Evolutionary conservation across 116 monocot genomes (phyloP), one percentile per base, ranked within the genome.

Genomic region (Trichopus zeylanicus): DNA sequence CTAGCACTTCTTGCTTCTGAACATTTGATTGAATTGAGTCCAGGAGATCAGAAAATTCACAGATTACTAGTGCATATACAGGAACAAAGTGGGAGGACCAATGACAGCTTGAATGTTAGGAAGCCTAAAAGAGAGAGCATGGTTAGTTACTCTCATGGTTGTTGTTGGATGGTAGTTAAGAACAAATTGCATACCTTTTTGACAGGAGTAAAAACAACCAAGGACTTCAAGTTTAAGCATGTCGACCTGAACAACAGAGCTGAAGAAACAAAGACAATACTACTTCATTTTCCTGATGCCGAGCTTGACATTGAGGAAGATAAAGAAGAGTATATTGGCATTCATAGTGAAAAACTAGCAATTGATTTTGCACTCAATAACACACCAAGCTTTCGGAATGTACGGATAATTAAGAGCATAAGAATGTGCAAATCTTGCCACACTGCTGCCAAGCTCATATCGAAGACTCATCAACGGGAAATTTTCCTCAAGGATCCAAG

Each of bases 401-500:
- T 94, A 46, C 61, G 71, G 33, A 74, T 94, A 51, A 64, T 94
- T 26, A 94, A 89, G 78, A 81, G 68, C 35, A 48, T 75, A 11
- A 73, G 86, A 20, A 69, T 86, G 59, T 94, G 89, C 68, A 33
- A n/a, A 3, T 56, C 66, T 54, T 86, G 94, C 29, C 94, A 94
- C 63, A 66, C 62, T 24, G 59, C 66, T 47, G 66, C 71, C 29
- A 89, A 83, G 83, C 42, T 63, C 21, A 70, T 86, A 31, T 83
- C 89, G 3, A 65, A 74, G 53, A 37, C 58, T 34, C 62, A 74
- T 64, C 26, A 38, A 7, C 57, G 78, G 24, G 83, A 74, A 46
- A 80, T 94, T 46, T 38, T 89, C 46, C 59, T 94, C 24, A 94
- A 89, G 69, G 94, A 94, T 81, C 67, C 78, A 23, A 74, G 60